Evolutionary conservation across 2,329 filamentous ascomycete genomes (phyloP).

Genomic region (Hymenoscyphus infarciens): DNA sequence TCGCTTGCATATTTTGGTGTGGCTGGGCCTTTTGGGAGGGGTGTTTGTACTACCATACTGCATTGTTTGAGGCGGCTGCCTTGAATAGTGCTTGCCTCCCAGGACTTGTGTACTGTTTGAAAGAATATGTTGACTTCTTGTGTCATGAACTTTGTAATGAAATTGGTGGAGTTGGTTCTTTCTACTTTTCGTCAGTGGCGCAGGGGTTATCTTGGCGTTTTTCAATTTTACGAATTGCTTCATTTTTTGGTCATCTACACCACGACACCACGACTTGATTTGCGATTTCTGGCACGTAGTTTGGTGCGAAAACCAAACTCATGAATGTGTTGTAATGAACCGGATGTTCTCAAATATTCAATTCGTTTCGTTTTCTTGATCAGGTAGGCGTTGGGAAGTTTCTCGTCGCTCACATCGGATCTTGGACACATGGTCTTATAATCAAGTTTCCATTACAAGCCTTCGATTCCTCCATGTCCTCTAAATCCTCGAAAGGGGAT

Average conservation of each 20-base stretch:
- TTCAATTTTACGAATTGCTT: slow-evolving; percentile 9
- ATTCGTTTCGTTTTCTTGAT: neutral
- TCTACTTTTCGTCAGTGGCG: neutral
- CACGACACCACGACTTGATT: no score
- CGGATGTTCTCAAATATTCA: no score
- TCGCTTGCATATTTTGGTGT: neutral
- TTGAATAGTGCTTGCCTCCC: no score
- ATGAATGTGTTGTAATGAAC: neutral
- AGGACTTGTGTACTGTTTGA: no score
- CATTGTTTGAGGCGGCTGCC: no score
- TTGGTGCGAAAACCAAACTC: no score
- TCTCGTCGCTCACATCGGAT: neutral
- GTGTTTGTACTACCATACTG: neutral
- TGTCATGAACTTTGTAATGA: no score
- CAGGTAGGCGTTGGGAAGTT: neutral
- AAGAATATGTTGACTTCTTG: no score
- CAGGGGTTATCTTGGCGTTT: slow-evolving; percentile 1
- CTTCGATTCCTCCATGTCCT: slow-evolving; percentile 7
- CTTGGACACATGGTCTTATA: no score
- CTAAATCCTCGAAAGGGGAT: neutral
- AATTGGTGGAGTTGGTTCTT: no score
- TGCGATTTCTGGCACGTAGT: no score
- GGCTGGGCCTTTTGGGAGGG: neutral
- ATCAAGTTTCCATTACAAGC: no score
- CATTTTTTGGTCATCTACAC: neutral